Conservation (phyloP, 352 stramenopile species). For the Phytophthora nicotianae region DNA sequence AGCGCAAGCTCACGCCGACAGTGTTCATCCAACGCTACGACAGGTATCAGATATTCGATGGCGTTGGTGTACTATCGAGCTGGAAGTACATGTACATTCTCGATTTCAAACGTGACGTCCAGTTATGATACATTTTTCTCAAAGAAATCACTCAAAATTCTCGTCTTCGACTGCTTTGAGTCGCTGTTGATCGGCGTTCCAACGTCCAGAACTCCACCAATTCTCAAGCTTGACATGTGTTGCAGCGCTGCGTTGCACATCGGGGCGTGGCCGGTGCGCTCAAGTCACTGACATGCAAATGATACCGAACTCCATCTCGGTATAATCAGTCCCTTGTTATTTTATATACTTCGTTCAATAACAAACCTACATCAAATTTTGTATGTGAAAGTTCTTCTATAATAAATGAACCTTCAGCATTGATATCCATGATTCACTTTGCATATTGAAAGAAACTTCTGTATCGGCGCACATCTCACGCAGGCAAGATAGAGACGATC, state of each 20-base stretch:
- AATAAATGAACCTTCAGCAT: no score
- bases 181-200: neutral
- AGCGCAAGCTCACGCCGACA: neutral
- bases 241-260: constrained; percentile 14
- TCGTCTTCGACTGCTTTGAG: neutral
- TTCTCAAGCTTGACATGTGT: constrained; percentile 16
- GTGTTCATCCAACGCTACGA: neutral
- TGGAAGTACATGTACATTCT: no score
- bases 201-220: constrained; percentile 14
- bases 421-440: no score
- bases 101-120: neutral
- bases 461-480: constrained; percentile 19
- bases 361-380: no score
- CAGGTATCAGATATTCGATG: constrained; percentile 6
- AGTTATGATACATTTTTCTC: neutral
- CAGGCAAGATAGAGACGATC: constrained; percentile 30
- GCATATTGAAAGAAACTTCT: no score
- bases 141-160: neutral
- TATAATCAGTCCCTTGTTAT: no score
- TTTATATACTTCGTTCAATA: no score
- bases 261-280: constrained; percentile 13
- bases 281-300: constrained; percentile 8
- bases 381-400: no score
- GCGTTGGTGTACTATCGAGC: constrained; percentile 7
- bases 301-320: no score